Evolutionary conservation across 2,329 filamentous ascomycete genomes (phyloP).

Genomic region (Leptographium flavum): DNA sequence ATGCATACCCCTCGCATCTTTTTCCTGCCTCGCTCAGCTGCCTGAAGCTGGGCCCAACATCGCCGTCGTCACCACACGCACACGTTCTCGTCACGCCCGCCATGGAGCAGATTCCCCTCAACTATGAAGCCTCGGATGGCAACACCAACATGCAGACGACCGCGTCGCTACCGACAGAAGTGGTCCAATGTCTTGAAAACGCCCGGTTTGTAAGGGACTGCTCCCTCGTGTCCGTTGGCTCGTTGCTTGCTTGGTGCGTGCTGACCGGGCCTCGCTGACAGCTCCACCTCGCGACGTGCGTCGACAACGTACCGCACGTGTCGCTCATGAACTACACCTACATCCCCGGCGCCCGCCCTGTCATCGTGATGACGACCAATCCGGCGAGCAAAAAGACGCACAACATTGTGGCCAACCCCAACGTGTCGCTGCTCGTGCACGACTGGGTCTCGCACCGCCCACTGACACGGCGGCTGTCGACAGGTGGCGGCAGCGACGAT

Average conservation of each 20-base stretch:
- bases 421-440: conserved; percentile 88
- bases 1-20: neutral
- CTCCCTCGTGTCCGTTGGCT: neutral
- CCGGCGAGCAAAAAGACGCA: conserved; percentile 63
- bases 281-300: conserved; percentile 92
- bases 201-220: conserved; percentile 63
- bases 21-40: neutral
- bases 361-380: conserved; percentile 90
- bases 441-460: conserved; percentile 93
- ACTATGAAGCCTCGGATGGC: conserved; percentile 61
- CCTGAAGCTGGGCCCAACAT: neutral
- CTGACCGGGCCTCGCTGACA: no score
- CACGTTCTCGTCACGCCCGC: neutral
- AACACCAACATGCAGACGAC: conserved; percentile 58
- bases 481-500: conserved; percentile 39
- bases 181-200: conserved; percentile 83
- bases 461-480: conserved; percentile 49
- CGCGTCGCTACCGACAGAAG: conserved; percentile 62
- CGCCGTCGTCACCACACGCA: neutral
- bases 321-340: conserved; percentile 99
- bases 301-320: conserved; percentile 71
- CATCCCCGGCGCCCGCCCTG: conserved; percentile 58
- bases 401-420: conserved; percentile 72
- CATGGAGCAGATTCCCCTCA: conserved; percentile 55
- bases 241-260: conserved; percentile 1